Base-by-base conservation (phyloP, 2,329 filamentous ascomycete genomes). In the Cucurbitaria berberidis region DNA sequence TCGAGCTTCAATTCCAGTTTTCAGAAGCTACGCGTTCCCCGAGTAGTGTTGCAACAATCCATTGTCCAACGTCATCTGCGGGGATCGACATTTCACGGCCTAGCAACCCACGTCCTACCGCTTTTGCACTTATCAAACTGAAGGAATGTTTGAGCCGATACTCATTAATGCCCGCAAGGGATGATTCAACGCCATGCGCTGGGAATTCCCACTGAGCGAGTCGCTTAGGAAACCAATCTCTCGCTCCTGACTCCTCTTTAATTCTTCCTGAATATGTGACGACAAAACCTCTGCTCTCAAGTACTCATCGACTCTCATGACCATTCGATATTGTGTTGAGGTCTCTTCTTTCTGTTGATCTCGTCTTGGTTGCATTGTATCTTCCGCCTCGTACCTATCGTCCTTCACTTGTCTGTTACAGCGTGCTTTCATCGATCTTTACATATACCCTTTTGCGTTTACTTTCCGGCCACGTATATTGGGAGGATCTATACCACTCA, bases 121-220 rank as follows among this genome's bases (percentile, higher is more conserved):
- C 38, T 43, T 46, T 36, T 19, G 8, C 26, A 9, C 22, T 38
- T n/a, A 19, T 34, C 40, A 38, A 40, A 38, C 51, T 29, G 48
- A 57, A 66, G 60, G 68, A 73, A 75, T 69, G 63, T 53, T 49
- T 62, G 57, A 59, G 22, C n/a, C 54, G 52, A 52, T 45, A 65
- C 63, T 68, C 57, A 67, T 51, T 55, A 45, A 49, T 47, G 35
- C 39, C 57, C 55, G 70, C 63, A 74, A 73, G 70, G 70, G 73
- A 69, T 71, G 57, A 51, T 36, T 36, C 36, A 59, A 39, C 55
- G 49, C 59, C 59, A 61, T 53, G 51, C 48, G 57, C 48, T 40
- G 36, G 48, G 53, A 51, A 53, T 39, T 49, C 49, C 36, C 59
- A 53, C 60, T 44, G 55, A 55, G 46, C 41, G 46, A 59, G 55